These are phyloP conservation scores for Trichoderma asperellum DNA, from an alignment of 2,329 filamentous ascomycete genomes.

Conservation along the genomic window DNA sequence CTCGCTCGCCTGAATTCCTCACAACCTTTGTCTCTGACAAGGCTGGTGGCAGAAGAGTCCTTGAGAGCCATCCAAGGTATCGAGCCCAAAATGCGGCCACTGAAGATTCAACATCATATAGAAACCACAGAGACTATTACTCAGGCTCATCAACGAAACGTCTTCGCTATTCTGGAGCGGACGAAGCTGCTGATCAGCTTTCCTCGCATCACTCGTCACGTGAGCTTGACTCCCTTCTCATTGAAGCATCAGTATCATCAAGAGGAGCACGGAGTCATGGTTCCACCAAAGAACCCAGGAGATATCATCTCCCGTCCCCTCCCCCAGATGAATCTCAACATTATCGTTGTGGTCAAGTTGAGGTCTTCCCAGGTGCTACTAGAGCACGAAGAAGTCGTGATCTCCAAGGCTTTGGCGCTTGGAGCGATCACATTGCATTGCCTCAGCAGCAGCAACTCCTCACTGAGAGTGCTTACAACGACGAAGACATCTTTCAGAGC, in stretches of 20 bases:
- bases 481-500: neutral
- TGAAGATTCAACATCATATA: constrained; percentile 1
- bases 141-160: neutral
- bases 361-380: neutral
- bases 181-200: constrained; percentile 10
- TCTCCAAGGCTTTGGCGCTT: constrained; percentile 27
- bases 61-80: neutral
- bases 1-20: constrained; percentile 1
- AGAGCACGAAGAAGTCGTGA: constrained; percentile 1
- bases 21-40: constrained; percentile 6
- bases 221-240: constrained; percentile 20
- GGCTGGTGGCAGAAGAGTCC: constrained; percentile 2
- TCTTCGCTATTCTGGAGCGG: constrained; percentile 13
- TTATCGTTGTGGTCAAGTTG: neutral
- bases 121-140: constrained; percentile 5
- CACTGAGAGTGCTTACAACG: neutral
- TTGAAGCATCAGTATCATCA: constrained; percentile 14
- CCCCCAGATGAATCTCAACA: constrained; percentile 15
- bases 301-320: constrained; percentile 18
- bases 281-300: neutral
- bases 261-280: constrained; percentile 7
- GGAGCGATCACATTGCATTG: constrained; percentile 19
- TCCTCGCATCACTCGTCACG: constrained; percentile 23
- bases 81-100: neutral
- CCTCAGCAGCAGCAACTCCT: constrained; percentile 2